These are phyloP conservation scores for Juglanconis oblonga DNA, from an alignment of 2,329 filamentous ascomycete genomes.

Conservation along the genomic window DNA sequence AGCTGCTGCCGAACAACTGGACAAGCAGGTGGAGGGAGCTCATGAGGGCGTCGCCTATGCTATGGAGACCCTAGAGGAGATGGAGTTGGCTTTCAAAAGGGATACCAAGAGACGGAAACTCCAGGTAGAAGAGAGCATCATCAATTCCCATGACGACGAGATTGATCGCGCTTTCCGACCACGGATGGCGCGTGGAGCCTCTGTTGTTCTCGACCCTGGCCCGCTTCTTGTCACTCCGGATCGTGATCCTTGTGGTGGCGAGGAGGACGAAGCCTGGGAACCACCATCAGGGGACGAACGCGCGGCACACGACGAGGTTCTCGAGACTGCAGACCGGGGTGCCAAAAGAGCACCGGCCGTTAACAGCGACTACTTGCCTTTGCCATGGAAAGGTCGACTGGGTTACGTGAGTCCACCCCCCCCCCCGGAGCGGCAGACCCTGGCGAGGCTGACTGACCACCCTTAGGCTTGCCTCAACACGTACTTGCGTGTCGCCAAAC, in stretches of 20 bases:
- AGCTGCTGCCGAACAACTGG: neutral
- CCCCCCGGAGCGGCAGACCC: neutral
- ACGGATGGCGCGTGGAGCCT: neutral
- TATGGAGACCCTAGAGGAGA: constrained; percentile 44
- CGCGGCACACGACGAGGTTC: constrained; percentile 10
- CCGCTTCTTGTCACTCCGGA: constrained; percentile 24
- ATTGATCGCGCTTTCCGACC: neutral
- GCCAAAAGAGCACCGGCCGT: constrained; percentile 68
- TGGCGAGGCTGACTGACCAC: constrained; percentile 3
- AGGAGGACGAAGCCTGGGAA: constrained; percentile 6
- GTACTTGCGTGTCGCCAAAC: constrained; percentile 77
- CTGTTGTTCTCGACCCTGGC: constrained; percentile 13
- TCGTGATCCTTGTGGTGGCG: constrained; percentile 23
- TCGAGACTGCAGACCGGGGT: constrained; percentile 31
- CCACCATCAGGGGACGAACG: constrained; percentile 15
- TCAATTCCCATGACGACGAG: constrained; percentile 16
- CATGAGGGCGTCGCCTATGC: constrained; percentile 35
- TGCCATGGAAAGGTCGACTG: constrained; percentile 86
- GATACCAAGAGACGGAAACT: constrained; percentile 44
- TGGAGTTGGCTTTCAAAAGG: constrained; percentile 45
- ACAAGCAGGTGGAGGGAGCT: neutral
- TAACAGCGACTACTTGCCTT: constrained; percentile 76
- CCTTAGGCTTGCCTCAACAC: constrained; percentile 82
- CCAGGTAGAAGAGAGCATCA: constrained; percentile 41
- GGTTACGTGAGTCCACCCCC: constrained; percentile 67